A percentile compares a stretch with the other conserved stretches of the same genome.
phyloP scores from a whole-genome alignment of 192 early-diverging fungal species.

The Podila clonocystis region DNA sequence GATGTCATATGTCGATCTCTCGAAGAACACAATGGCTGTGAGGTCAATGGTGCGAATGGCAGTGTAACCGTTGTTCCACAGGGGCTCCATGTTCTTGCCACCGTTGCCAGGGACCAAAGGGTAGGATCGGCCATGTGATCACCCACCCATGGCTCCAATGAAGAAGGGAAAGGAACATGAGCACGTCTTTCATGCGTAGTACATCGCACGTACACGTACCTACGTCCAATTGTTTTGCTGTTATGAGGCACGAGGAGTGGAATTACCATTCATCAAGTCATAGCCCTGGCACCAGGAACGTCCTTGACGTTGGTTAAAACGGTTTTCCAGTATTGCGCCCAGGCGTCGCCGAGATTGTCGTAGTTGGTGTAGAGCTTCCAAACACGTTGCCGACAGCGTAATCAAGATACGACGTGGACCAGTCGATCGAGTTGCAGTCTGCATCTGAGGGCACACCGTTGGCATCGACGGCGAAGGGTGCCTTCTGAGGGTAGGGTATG shows the following conservation, averaged over 20 bases:
- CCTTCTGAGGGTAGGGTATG: conserved; percentile 49
- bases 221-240: no score
- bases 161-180: not conserved
- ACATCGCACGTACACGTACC: no score
- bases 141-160: conserved; percentile 64
- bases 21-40: conserved; percentile 65
- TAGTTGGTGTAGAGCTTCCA: conserved; percentile 63
- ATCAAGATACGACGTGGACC: conserved; percentile 52
- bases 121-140: conserved; percentile 54
- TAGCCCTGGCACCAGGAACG: conserved; percentile 65
- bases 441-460: conserved; percentile 48
- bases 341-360: conserved; percentile 62
- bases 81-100: conserved; percentile 60
- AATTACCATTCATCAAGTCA: conserved; percentile 64
- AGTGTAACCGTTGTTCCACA: conserved; percentile 59
- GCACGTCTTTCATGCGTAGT: no score
- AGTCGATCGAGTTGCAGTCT: conserved; percentile 52
- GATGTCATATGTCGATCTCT: conserved; percentile 63
- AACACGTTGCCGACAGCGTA: conserved; percentile 58
- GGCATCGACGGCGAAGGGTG: conserved; percentile 51
- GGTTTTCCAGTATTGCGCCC: conserved; percentile 65
- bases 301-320: conserved; percentile 58
- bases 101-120: conserved; percentile 50
- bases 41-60: conserved; percentile 62
- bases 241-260: not conserved